These are phyloP conservation scores for Gelatoporia subvermispora DNA, from an alignment of 768 basidiomycete genomes.

Conservation along the genomic window DNA sequence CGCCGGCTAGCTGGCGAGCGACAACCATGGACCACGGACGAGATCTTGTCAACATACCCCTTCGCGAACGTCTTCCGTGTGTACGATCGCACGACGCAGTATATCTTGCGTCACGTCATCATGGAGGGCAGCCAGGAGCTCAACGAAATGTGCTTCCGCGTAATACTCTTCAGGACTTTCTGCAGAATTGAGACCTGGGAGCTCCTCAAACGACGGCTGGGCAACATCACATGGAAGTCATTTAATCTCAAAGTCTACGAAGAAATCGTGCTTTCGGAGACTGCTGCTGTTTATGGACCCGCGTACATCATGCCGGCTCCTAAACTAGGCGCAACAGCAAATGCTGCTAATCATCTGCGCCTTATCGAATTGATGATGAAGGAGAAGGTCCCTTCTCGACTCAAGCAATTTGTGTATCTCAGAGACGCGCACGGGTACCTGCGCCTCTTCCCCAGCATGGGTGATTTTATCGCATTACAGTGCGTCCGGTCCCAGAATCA, in stretches of 20 bases:
- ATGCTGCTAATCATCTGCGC: conserved; percentile 58
- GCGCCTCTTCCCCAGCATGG: conserved; percentile 65
- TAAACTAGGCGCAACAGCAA: conserved; percentile 40
- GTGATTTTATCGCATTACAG: conserved; percentile 71
- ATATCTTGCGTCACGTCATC: conserved; percentile 62
- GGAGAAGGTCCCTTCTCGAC: conserved; percentile 42
- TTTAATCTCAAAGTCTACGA: conserved; percentile 53
- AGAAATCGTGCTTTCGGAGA: conserved; percentile 38
- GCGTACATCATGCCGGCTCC: conserved; percentile 73
- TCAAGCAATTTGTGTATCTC: conserved; percentile 48
- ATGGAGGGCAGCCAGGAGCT: conserved; percentile 58
- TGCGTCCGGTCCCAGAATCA: conserved; percentile 40
- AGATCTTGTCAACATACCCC: conserved; percentile 45
- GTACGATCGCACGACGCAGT: conserved; percentile 67
- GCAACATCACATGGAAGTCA: conserved; percentile 55
- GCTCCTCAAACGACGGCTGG: conserved; percentile 44
- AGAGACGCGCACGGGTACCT: conserved; percentile 55
- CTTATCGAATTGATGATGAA: conserved; percentile 47
- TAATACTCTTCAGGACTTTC: conserved; percentile 67
- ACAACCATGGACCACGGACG: conserved; percentile 59
- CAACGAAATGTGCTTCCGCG: conserved; percentile 64
- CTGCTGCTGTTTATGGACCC: conserved; percentile 53
- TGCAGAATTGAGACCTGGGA: conserved; percentile 73
- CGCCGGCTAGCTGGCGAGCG: conserved; percentile 23
- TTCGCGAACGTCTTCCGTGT: conserved; percentile 79